phyloP scores from a whole-genome alignment of 768 basidiomycete species.

The Chiua virens region DNA sequence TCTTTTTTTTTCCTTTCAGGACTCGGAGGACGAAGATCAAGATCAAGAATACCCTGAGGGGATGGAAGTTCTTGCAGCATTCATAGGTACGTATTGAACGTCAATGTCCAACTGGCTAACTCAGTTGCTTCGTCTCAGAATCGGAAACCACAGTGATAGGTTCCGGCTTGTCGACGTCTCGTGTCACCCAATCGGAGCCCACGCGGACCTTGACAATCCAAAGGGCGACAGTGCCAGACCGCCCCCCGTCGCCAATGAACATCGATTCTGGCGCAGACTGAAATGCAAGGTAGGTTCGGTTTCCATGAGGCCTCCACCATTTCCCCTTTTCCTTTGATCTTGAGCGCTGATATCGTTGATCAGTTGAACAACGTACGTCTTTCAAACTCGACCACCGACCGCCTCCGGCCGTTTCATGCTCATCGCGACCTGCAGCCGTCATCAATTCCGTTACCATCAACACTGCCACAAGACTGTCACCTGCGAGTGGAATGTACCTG shows the following conservation, averaged over 20 bases:
- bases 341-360: conserved; percentile 4
- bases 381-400: neutral
- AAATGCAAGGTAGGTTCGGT: conserved; percentile 15
- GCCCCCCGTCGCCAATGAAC: conserved; percentile 25
- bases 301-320: neutral
- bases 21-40: conserved; percentile 28
- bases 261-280: conserved; percentile 12
- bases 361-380: conserved; percentile 18
- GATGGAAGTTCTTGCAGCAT: conserved; percentile 10
- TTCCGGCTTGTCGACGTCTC: conserved; percentile 14
- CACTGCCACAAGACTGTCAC: neutral
- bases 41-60: conserved; percentile 19
- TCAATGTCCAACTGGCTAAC: neutral
- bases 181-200: conserved; percentile 18
- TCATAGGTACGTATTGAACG: conserved; percentile 18
- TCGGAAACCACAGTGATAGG: conserved; percentile 3
- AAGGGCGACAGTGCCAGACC: conserved; percentile 5
- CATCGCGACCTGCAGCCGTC: conserved; percentile 7
- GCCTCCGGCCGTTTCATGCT: neutral
- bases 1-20: neutral
- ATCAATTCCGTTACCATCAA: neutral
- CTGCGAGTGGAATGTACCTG: neutral
- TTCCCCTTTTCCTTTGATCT: neutral
- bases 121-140: conserved; percentile 1
- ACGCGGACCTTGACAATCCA: conserved; percentile 20